Percentiles rank a stretch among this genome's conserved stretches.
phyloP scores from a whole-genome alignment of 306 rosid genomes.

The Cicer chorassanicum region DNA sequence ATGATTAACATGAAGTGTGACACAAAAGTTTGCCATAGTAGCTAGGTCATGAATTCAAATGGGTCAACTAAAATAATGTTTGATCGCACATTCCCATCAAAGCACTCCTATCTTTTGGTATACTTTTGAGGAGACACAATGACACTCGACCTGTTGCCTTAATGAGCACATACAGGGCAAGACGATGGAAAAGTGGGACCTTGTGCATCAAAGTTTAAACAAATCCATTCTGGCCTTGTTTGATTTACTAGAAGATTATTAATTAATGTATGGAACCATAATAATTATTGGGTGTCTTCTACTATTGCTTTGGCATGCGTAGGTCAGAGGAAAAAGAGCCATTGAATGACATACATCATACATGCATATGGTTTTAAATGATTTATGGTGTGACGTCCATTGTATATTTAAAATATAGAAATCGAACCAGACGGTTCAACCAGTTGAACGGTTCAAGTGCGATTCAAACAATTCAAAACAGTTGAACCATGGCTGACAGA shows the following conservation, averaged over 20 bases:
- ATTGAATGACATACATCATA: slow-evolving; percentile 17
- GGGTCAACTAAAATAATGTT: slow-evolving; percentile 25
- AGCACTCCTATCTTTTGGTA: slow-evolving; percentile 34
- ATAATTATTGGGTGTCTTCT: slow-evolving; percentile 37
- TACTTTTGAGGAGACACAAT: slow-evolving; percentile 53
- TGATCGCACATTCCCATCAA: slow-evolving; percentile 40
- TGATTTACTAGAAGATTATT: slow-evolving; percentile 2
- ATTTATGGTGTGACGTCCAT: neutral
- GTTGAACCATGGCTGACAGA: too few relatives aligned
- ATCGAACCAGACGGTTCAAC: too few relatives aligned
- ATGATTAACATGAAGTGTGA: slow-evolving; percentile 42
- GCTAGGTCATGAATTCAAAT: slow-evolving; percentile 28
- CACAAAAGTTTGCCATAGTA: slow-evolving; percentile 31
- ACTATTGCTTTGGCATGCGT: slow-evolving; percentile 46
- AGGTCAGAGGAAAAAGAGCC: slow-evolving; percentile 24
- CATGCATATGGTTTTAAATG: slow-evolving; percentile 12
- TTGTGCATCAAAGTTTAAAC: slow-evolving; percentile 43
- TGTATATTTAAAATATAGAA: too few relatives aligned
- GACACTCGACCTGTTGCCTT: slow-evolving; percentile 22
- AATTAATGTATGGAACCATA: slow-evolving; percentile 22
- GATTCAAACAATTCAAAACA: too few relatives aligned
- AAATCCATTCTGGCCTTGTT: slow-evolving; percentile 24
- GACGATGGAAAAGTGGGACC: slow-evolving; percentile 38
- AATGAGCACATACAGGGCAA: slow-evolving; percentile 21
- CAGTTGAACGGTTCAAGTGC: too few relatives aligned